Base-by-base conservation (phyloP, 768 basidiomycete species). In the Mycena polygramma region DNA sequence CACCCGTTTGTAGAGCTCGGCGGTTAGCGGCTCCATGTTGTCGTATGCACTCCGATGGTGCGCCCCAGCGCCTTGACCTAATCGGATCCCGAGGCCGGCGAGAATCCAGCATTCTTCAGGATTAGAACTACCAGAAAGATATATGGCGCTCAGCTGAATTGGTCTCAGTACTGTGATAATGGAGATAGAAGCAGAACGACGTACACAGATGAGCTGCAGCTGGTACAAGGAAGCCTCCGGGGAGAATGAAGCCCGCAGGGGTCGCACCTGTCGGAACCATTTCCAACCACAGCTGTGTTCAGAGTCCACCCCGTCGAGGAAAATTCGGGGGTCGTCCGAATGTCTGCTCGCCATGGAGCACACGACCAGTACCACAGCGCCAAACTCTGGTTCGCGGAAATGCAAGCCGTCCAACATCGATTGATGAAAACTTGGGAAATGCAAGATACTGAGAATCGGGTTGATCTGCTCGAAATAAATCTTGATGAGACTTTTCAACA, bases 231-330 rank as follows among this genome's bases (percentile, higher is more conserved):
- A 58, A 11, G 41, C 24, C 15, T 10, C 24, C 15, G 41, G 26
- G 7, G 26, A 58, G 11, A 58, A 91, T 61, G 57, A 13, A 20
- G 57, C 11, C 7, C 46, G 57, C 14, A 58, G 11, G 66, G 88
- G 83, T 57, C 91, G 86, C 10, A 93, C 87, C 76, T 92, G 90
- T 26, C 79, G 74, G 70, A 88, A 88, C 77, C 86, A 92, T 75
- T 86, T 85, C 89, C 89, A 92, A 1, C 90, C 90, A 39, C 83
- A 76, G 15, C 87, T 86, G 48, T 85, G 81, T 9, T 85, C 79
- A 13, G 81, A 77, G n/a, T 79, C 73, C 46, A 80, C 84, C 22
- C 75, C 79, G 14, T 79, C 76, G 20, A 78, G 66, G 48, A 81
- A 69, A 11, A 84, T 81, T 49, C 83, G 69, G 0, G 79, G 78